Base-by-base conservation (phyloP, 192 early-diverging fungal genomes). In the Paraglomus occultum region DNA sequence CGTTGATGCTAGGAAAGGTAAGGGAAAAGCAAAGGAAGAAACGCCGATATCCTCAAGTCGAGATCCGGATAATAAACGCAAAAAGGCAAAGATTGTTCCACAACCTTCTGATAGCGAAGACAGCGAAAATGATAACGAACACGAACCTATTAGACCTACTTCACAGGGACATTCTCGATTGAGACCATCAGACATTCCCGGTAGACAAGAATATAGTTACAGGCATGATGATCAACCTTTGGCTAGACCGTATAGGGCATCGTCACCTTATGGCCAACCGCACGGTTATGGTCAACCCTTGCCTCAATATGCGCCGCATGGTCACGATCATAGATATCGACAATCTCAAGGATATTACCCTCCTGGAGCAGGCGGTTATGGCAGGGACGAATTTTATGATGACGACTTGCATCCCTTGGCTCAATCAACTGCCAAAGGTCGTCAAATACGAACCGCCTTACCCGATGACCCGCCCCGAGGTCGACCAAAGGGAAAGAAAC, bases 21-120 rank as follows among this genome's bases (percentile, higher is more conserved):
- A 31, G 31, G 31, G 31, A 31, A 31, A 31, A 3, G 31, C 31
- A 31, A 31, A 31, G 31, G 31, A 31, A 31, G 31, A 31, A 31
- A 31, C 31, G 31, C 31, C 31, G 31, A 3, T 31, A 31, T 3
- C 31, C 3, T 31, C n/a, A n/a, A n/a, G n/a, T n/a, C n/a, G n/a
- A n/a, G n/a, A n/a, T n/a, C n/a, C 3, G 31, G 31, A 31, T 31
- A 31, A 3, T 31, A 31, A 54, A 43, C 7, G 1, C 15, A 55
- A 18, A 5, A 70, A 70, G 17, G 31, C 14, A 70, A 52, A 38
- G 49, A 5, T 58, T 7, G 45, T 46, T 4, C 67, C 53, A 45
- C 67, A 59, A 49, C 67, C 54, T 42, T 70, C 67, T 8, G 67
- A 70, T 55, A 70, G 67, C 8, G 67, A 70, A 48, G 67, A 70